Evolutionary conservation across 1,284 basidiomycete genomes (phyloP).

Genomic region (Polyporus tsugae): DNA sequence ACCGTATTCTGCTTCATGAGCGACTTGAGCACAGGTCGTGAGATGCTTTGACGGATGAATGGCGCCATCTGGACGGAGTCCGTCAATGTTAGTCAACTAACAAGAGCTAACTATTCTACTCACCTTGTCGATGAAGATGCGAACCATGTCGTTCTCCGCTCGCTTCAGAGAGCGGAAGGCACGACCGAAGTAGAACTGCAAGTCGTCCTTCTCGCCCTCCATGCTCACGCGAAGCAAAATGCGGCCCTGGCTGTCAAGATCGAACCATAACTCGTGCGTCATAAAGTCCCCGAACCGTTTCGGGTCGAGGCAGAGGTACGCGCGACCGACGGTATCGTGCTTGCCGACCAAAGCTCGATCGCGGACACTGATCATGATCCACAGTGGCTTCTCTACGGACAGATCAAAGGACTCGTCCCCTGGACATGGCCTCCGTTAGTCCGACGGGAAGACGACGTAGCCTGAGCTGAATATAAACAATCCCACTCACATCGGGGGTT

Average conservation of each 20-base stretch:
- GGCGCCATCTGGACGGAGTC: slow-evolving; percentile 85
- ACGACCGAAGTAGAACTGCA: slow-evolving; percentile 96
- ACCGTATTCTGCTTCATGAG: slow-evolving; percentile 72
- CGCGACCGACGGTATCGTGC: slow-evolving; percentile 91
- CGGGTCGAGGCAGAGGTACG: slow-evolving; percentile 94
- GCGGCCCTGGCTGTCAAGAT: slow-evolving; percentile 89
- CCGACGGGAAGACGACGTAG: slow-evolving; percentile 2
- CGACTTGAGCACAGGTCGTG: slow-evolving; percentile 78
- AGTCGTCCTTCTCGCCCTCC: slow-evolving; percentile 99
- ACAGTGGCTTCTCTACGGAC: slow-evolving; percentile 87
- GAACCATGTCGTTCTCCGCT: slow-evolving; percentile 95
- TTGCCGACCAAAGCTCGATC: slow-evolving; percentile 90
- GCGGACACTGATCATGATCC: slow-evolving; percentile 96
- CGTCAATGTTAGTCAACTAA: neutral
- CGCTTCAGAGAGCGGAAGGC: slow-evolving; percentile 96
- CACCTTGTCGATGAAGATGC: slow-evolving; percentile 97
- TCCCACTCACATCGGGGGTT: slow-evolving; percentile 83
- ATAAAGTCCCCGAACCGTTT: slow-evolving; percentile 89
- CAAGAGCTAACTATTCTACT: slow-evolving; percentile 30
- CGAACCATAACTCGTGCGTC: slow-evolving; percentile 92
- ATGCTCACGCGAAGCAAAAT: slow-evolving; percentile 92
- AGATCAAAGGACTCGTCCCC: slow-evolving; percentile 98
- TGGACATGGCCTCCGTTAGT: slow-evolving; percentile 41
- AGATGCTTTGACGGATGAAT: slow-evolving; percentile 91
- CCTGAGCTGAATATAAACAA: slow-evolving; percentile 1